These are phyloP conservation scores for Xylariaceae sp. DNA, from an alignment of 2,329 filamentous ascomycete species.

Conservation along the genomic window DNA sequence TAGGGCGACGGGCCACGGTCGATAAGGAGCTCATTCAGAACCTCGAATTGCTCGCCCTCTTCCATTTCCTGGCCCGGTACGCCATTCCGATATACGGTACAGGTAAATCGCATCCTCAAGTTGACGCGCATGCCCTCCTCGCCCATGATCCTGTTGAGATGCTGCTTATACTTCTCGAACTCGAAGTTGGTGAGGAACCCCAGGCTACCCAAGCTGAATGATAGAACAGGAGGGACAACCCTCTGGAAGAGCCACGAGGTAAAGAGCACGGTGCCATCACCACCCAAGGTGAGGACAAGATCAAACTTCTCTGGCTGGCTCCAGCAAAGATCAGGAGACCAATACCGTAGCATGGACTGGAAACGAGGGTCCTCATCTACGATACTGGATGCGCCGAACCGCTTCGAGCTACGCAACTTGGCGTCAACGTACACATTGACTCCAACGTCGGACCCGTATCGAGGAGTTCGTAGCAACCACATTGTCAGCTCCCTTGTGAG, in stretches of 20 bases:
- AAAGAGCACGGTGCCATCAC: constrained; percentile 82
- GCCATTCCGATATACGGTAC: constrained; percentile 83
- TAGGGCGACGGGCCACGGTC: constrained; percentile 95
- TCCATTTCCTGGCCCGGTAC: constrained; percentile 60
- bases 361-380: constrained; percentile 71
- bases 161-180: constrained; percentile 81
- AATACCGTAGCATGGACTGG: constrained; percentile 83
- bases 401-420: constrained; percentile 82
- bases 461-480: constrained; percentile 84
- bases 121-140: constrained; percentile 96
- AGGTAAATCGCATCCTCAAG: constrained; percentile 97
- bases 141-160: constrained; percentile 86
- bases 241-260: constrained; percentile 91
- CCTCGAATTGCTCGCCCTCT: constrained; percentile 94
- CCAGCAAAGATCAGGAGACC: constrained; percentile 96
- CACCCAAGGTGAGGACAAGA: constrained; percentile 81
- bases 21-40: constrained; percentile 97
- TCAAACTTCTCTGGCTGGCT: constrained; percentile 92
- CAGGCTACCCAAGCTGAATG: constrained; percentile 78
- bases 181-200: constrained; percentile 88
- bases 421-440: constrained; percentile 98
- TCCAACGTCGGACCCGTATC: constrained; percentile 84
- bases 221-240: constrained; percentile 78
- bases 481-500: constrained; percentile 81
- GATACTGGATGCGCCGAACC: constrained; percentile 75